Evolutionary conservation across 768 basidiomycete genomes (phyloP).

Genomic region (Tricholoma hemisulphureum): DNA sequence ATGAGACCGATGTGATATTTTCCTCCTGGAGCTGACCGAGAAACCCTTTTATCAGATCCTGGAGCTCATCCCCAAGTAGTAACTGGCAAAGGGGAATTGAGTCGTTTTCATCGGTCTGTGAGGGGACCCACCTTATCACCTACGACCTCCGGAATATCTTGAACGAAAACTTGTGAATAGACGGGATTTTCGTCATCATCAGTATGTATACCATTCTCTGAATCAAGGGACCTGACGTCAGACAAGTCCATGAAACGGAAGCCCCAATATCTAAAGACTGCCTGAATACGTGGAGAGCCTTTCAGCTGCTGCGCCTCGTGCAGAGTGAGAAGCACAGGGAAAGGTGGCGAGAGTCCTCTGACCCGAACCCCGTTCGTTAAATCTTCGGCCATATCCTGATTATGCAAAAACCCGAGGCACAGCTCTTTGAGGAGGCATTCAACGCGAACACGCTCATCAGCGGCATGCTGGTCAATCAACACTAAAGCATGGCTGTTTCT

Average conservation of each 20-base stretch:
- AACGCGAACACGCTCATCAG: conserved; percentile 93
- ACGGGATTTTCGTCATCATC: conserved; percentile 32
- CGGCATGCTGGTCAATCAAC: conserved; percentile 95
- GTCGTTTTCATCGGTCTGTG: not conserved
- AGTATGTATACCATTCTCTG: conserved; percentile 16
- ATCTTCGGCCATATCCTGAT: conserved; percentile 28
- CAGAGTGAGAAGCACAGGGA: conserved; percentile 62
- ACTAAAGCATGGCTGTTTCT: conserved; percentile 45
- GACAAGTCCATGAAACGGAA: conserved; percentile 48
- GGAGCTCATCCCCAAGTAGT: conserved; percentile 67
- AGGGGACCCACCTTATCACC: conserved; percentile 60
- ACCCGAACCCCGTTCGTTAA: conserved; percentile 33
- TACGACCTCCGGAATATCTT: conserved; percentile 66
- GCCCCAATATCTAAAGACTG: conserved; percentile 68
- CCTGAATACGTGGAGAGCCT: conserved; percentile 38
- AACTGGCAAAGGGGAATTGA: conserved; percentile 40
- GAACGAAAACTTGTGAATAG: conserved; percentile 67
- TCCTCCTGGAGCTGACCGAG: conserved; percentile 60
- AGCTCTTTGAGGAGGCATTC: conserved; percentile 75
- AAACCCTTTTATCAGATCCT: conserved; percentile 71
- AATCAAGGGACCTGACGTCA: conserved; percentile 13
- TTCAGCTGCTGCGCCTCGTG: conserved; percentile 57
- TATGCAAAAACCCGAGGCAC: conserved; percentile 65
- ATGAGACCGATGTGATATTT: conserved; percentile 9
- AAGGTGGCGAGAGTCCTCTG: conserved; percentile 49